These are phyloP conservation scores for Nicotiana obtusifolia DNA, from an alignment of 257 asterid genomes.

Conservation along the genomic window DNA sequence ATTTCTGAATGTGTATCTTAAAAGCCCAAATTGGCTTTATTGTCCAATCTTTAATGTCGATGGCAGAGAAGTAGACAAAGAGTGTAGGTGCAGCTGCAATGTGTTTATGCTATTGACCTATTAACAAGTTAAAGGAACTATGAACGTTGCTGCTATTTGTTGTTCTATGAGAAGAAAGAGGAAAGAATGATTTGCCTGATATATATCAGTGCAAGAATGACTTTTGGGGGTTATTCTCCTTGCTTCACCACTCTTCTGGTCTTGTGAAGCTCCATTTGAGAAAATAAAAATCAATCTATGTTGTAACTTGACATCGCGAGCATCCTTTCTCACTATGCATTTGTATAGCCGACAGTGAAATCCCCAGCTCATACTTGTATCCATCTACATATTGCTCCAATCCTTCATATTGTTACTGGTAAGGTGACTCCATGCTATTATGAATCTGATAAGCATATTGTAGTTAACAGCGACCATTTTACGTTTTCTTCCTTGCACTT, in stretches of 20 bases:
- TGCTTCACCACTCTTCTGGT: not conserved
- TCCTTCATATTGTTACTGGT: not conserved
- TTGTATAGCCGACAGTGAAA: not conserved
- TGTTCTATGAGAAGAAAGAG: not conserved
- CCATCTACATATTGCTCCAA: not conserved
- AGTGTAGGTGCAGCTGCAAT: not conserved
- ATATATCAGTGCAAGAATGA: not conserved
- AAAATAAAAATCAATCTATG: not conserved
- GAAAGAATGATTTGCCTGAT: not conserved
- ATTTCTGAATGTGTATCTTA: not conserved
- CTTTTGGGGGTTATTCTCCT: not conserved
- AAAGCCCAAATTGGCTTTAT: not conserved
- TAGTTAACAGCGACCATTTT: not conserved
- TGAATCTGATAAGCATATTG: not conserved
- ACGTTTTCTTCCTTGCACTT: not conserved
- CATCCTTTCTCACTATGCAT: not conserved
- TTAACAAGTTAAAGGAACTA: not conserved
- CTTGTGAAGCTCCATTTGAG: not conserved
- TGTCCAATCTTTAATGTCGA: not conserved
- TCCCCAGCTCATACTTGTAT: not conserved
- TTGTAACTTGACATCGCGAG: not conserved
- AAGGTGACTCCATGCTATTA: not conserved
- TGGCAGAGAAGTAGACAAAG: not conserved
- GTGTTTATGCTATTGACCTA: not conserved
- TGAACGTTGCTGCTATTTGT: not conserved